Conservation (phyloP, 352 stramenopile genomes). For the Phytophthora pistaciae region DNA sequence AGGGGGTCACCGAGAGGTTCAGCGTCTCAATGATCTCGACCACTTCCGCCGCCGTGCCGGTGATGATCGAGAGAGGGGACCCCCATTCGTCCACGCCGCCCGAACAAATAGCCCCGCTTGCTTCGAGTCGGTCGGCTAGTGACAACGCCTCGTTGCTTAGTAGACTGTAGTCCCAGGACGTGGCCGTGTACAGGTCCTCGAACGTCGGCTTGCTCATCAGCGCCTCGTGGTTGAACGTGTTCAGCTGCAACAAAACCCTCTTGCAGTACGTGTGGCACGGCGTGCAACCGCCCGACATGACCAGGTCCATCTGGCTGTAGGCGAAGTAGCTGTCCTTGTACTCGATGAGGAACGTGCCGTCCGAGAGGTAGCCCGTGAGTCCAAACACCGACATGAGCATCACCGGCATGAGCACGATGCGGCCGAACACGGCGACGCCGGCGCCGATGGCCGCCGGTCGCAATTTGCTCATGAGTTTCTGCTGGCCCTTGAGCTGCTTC, state of each 20-base stretch:
- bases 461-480: constrained; percentile 30
- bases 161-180: constrained; percentile 8
- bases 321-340: constrained; percentile 46
- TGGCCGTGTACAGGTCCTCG: constrained; percentile 20
- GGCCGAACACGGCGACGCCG: constrained; percentile 27
- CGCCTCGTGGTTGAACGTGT: constrained; percentile 14
- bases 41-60: constrained; percentile 10
- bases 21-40: constrained; percentile 13
- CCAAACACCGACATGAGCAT: constrained; percentile 30
- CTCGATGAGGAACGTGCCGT: constrained; percentile 38
- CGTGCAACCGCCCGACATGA: constrained; percentile 17
- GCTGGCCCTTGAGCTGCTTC: constrained; percentile 16
- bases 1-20: constrained; percentile 15
- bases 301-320: constrained; percentile 26
- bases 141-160: constrained; percentile 14
- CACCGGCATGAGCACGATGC: constrained; percentile 37
- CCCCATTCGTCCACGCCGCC: constrained; percentile 33
- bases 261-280: constrained; percentile 5
- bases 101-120: constrained; percentile 18
- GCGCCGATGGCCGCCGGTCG: constrained; percentile 33
- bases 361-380: constrained; percentile 27
- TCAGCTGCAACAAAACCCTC: not conserved
- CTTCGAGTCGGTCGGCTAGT: constrained; percentile 17
- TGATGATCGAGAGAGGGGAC: constrained; percentile 15
- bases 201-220: constrained; percentile 29